Percentiles rank a stretch among this genome's conserved stretches.
phyloP scores from a whole-genome alignment of 164 flowering plant genomes.

The Aristolochia californica region DNA sequence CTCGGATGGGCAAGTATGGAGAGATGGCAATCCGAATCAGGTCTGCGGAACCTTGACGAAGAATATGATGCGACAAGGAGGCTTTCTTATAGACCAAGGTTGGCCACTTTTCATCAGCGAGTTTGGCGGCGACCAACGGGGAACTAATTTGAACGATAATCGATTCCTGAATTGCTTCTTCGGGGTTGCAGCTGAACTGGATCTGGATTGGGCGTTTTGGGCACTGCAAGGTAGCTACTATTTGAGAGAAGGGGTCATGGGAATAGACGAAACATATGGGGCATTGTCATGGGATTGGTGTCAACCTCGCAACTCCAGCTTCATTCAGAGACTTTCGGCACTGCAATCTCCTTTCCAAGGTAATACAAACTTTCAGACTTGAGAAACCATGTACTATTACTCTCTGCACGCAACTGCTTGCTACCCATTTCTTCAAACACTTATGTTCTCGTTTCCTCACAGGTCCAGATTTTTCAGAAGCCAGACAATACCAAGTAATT shows the following conservation, averaged over 20 bases:
- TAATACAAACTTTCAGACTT: background rate
- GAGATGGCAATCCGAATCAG: conserved; percentile 43
- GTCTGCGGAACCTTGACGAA: conserved; percentile 42
- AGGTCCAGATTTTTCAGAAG: conserved; percentile 3
- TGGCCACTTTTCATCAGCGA: conserved; percentile 75
- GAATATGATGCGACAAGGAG: conserved; percentile 9
- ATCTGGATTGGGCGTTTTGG: conserved; percentile 82
- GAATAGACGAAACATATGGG: conserved; percentile 53
- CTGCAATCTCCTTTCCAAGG: conserved; percentile 28
- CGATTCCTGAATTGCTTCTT: conserved; percentile 64
- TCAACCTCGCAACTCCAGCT: conserved; percentile 32
- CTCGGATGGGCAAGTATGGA: conserved; percentile 51
- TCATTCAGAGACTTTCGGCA: conserved; percentile 14
- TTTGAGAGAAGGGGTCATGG: conserved; percentile 53
- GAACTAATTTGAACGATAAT: conserved; percentile 57
- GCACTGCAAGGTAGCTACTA: conserved; percentile 68
- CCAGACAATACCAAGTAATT: background rate
- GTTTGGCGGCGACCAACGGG: conserved; percentile 67
- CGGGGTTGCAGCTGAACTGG: conserved; percentile 60
- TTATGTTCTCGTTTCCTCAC: background rate
- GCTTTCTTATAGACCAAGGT: conserved; percentile 31
- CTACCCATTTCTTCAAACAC: background rate
- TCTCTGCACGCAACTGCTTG: too few relatives aligned
- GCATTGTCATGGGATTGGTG: conserved; percentile 47
- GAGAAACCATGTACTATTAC: background rate